Evolutionary conservation across 495 filamentous ascomycete genomes (phyloP).

Genomic region (Xylaria sp.): DNA sequence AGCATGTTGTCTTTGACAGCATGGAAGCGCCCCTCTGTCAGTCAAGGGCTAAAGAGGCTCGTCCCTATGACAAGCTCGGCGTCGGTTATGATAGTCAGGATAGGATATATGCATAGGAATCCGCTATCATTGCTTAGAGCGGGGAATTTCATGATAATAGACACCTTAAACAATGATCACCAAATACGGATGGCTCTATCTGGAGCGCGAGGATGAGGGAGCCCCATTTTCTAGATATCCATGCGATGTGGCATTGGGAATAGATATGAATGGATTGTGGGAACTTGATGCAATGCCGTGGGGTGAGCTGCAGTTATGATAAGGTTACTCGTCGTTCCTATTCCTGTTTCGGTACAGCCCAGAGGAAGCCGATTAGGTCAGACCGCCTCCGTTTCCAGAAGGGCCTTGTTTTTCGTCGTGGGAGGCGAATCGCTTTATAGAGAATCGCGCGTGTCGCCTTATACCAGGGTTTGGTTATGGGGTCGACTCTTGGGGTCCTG

Average conservation of each 20-base stretch:
- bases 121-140: not conserved
- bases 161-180: constrained; percentile 12
- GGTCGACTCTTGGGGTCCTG: not conserved
- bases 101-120: not conserved
- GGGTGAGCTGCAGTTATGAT: constrained; percentile 21
- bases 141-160: not conserved
- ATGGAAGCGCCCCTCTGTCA: not conserved
- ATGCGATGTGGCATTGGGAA: constrained; percentile 11
- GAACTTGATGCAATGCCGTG: constrained; percentile 18
- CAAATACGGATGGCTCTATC: not conserved
- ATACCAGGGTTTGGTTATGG: not conserved
- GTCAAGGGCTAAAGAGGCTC: not conserved
- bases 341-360: not conserved
- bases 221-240: constrained; percentile 17
- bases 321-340: constrained; percentile 8
- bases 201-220: not conserved
- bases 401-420: not conserved
- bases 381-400: constrained; percentile 20
- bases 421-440: constrained; percentile 4
- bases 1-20: not conserved
- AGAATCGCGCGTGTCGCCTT: not conserved
- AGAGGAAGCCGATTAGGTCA: constrained; percentile 21
- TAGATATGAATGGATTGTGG: constrained; percentile 4
- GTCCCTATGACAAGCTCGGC: constrained; percentile 3
- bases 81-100: not conserved